Percentiles rank a stretch among this genome's conserved stretches.
Evolutionary conservation across 331 rosid species (phyloP).

Genomic region (Malus hybrid): DNA sequence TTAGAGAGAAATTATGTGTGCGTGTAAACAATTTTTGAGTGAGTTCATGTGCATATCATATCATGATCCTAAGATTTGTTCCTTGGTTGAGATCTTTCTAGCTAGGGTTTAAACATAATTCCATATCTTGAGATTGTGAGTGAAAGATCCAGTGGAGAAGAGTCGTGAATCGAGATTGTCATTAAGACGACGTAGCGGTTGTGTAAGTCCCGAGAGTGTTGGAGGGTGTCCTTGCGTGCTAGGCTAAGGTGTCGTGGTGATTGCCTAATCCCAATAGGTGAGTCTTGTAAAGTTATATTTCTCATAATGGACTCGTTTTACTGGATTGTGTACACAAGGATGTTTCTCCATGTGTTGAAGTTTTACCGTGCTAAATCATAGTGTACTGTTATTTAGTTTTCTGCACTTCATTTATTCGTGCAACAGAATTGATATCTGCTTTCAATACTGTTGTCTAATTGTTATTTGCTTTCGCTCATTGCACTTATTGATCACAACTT

Average conservation of each 20-base stretch:
- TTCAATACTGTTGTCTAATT: not conserved
- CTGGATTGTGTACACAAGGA: not conserved
- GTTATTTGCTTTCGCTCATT: no score
- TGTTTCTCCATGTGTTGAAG: not conserved
- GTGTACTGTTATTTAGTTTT: not conserved
- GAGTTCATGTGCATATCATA: no score
- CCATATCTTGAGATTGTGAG: not conserved
- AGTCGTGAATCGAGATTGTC: not conserved
- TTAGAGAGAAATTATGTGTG: not conserved
- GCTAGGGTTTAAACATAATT: not conserved
- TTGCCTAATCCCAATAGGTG: no score
- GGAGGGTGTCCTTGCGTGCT: not conserved
- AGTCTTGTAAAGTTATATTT: not conserved
- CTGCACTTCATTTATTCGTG: not conserved
- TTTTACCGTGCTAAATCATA: not conserved
- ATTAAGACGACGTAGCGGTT: not conserved
- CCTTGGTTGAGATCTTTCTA: no score
- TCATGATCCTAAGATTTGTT: not conserved
- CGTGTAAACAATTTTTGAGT: not conserved
- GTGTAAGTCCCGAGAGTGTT: not conserved
- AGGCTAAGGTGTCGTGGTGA: not conserved
- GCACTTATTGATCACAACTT: not conserved
- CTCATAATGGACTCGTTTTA: not conserved
- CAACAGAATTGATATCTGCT: no score
- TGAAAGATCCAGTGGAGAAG: not conserved